Evolutionary conservation across 495 filamentous ascomycete genomes (phyloP), one percentile per base, ranked within the genome.

Genomic region (Penicillium pulvis): DNA sequence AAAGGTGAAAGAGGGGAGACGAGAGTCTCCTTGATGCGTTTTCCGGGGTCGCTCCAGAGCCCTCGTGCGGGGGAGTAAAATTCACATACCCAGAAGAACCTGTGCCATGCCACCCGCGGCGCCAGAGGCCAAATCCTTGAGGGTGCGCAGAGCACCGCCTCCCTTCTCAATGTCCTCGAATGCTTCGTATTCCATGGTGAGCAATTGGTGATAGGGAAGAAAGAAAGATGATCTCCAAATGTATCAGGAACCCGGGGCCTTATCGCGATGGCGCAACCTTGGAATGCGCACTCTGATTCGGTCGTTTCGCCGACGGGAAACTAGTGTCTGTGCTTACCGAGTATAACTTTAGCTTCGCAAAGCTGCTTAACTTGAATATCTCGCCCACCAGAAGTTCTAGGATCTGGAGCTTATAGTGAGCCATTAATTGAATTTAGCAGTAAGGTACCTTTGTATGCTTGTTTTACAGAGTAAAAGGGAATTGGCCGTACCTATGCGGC

Each of bases 101-200:
- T 98, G 95, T 23, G 95, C 93, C 62, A 97, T 82, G 55, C 94
- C 94, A 59, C 94, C 94, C 11, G 85, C 89, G 57, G 95, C 94
- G 54, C 94, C 94, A 20, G 94, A 85, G 69, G 92, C 87, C 55
- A 98, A 78, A 74, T 99, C 95, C 78, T 99, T 99, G 64, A 88
- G 68, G n/a, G 91, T 91, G 64, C 79, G 79, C 53, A 78, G 64
- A 53, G 74, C 63, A 24, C 72, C 78, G 11, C 63, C 74, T 26
- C 71, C 71, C 63, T 77, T 68, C 53, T 74, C 59, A 24, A 74
- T 48, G 26, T 72, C 70, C 36, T 77, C 75, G 53, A 78, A 67
- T 6, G 72, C 68, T 59, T 76, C 71, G 53, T 67, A 64, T 63
- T 78, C 74, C 74, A 74, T 75, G 35, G 19, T 57, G 39, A 11